A percentile compares a stretch with the other conserved stretches of the same genome.
Conservation (phyloP, 129 eudicot species). For the Logfia minima region DNA sequence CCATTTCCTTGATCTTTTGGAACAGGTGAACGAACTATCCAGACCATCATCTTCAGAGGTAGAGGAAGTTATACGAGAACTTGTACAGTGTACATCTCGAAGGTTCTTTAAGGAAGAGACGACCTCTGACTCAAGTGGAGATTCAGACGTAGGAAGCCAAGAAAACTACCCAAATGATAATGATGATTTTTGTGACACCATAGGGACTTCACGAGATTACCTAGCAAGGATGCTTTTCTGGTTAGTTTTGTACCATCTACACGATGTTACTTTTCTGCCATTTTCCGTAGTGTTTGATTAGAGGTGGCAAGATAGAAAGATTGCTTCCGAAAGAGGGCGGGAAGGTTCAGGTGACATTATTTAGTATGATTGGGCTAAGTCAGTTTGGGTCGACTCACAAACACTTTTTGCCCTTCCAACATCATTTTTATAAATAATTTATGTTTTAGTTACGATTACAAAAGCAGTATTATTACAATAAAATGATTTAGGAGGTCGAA, state of each 20-base stretch:
- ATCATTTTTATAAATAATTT: too few relatives aligned
- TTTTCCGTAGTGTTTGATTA: neutral
- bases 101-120: constrained; percentile 59
- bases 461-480: neutral
- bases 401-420: too few relatives aligned
- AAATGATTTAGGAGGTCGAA: neutral
- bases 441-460: neutral
- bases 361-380: too few relatives aligned
- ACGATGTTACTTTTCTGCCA: neutral
- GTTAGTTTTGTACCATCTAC: constrained; percentile 44
- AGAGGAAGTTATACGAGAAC: constrained; percentile 79
- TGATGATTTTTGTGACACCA: constrained; percentile 49
- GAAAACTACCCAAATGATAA: constrained; percentile 39
- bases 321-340: neutral
- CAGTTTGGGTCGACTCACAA: too few relatives aligned
- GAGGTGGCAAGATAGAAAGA: neutral
- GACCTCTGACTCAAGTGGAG: constrained; percentile 28
- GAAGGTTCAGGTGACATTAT: neutral
- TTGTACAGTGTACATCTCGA: constrained; percentile 57
- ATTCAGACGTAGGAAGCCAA: constrained; percentile 33
- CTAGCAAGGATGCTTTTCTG: constrained; percentile 94
- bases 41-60: constrained; percentile 85
- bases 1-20: neutral
- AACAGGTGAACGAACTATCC: constrained; percentile 73
- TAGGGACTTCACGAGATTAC: constrained; percentile 81